Conservation (phyloP, 805 yeast species). For the Blastobotrys terrestris region DNA sequence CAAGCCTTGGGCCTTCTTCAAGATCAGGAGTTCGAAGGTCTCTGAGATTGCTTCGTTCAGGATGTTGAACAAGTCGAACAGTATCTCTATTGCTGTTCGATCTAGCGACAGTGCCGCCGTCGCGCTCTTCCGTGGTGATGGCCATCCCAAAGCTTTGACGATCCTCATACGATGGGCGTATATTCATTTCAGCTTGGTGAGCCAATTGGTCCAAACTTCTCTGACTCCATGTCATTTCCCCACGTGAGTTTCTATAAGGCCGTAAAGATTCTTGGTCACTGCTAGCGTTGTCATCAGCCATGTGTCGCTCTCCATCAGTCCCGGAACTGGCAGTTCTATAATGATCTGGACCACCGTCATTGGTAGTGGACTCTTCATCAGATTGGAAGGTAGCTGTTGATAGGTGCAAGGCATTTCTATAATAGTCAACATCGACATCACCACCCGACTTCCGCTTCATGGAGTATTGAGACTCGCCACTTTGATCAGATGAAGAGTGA, state of each 20-base stretch:
- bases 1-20: not conserved
- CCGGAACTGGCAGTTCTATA: conserved; percentile 32
- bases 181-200: not conserved
- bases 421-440: conserved; percentile 4
- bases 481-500: not conserved
- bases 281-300: conserved; percentile 18
- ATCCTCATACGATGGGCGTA: not conserved
- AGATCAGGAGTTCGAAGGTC: not conserved
- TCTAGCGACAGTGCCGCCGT: not conserved
- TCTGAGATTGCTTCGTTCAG: not conserved
- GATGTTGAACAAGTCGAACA: not conserved
- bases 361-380: not conserved
- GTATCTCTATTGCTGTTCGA: not conserved
- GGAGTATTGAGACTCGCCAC: not conserved
- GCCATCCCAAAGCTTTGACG: not conserved
- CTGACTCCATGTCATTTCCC: conserved; percentile 27
- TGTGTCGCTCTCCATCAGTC: conserved; percentile 1
- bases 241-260: conserved; percentile 30
- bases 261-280: conserved; percentile 21
- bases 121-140: not conserved
- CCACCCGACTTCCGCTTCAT: not conserved
- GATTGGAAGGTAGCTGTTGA: not conserved
- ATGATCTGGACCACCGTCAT: conserved; percentile 4
- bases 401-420: not conserved
- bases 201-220: not conserved